Evolutionary conservation across 2,329 filamentous ascomycete species (phyloP).

Genomic region (Passalora sequoiae): DNA sequence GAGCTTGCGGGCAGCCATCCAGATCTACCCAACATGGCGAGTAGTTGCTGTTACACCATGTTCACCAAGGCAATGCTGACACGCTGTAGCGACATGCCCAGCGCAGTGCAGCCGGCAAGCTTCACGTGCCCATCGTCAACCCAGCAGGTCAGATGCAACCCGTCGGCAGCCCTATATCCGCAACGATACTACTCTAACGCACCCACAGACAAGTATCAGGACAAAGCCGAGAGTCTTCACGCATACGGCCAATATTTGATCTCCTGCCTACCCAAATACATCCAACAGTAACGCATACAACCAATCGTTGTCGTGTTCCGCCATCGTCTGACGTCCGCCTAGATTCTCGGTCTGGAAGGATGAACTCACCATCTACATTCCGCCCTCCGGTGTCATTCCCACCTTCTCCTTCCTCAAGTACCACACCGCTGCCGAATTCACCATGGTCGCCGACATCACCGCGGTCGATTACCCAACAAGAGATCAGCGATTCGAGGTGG

Average conservation of each 20-base stretch:
- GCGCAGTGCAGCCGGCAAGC: conserved; percentile 44
- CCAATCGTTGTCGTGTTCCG: not conserved
- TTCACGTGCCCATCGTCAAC: conserved; percentile 78
- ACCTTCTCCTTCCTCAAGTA: conserved; percentile 94
- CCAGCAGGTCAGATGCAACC: conserved; percentile 52
- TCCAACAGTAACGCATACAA: conserved; percentile 65
- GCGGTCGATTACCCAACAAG: conserved; percentile 93
- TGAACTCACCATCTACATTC: conserved; percentile 72
- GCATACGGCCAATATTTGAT: conserved; percentile 95
- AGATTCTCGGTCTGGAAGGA: conserved; percentile 98
- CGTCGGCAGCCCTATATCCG: too few species aligned
- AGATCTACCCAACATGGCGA: conserved; percentile 43
- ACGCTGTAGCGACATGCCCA: conserved; percentile 30
- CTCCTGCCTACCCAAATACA: conserved; percentile 92
- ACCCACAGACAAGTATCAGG: conserved; percentile 72
- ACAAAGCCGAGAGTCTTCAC: conserved; percentile 82
- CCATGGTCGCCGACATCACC: conserved; percentile 85
- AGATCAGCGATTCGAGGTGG: conserved; percentile 92
- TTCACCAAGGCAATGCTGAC: not conserved
- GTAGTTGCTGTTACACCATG: not conserved
- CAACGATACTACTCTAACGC: conserved; percentile 1
- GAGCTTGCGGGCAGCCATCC: conserved; percentile 40
- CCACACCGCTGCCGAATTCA: conserved; percentile 96
- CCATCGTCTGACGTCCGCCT: conserved; percentile 4
- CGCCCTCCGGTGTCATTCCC: conserved; percentile 80